Evolutionary conservation across 352 stramenopile genomes (phyloP), one percentile per base, ranked within the genome.

Genomic region (Phytophthora litchii): DNA sequence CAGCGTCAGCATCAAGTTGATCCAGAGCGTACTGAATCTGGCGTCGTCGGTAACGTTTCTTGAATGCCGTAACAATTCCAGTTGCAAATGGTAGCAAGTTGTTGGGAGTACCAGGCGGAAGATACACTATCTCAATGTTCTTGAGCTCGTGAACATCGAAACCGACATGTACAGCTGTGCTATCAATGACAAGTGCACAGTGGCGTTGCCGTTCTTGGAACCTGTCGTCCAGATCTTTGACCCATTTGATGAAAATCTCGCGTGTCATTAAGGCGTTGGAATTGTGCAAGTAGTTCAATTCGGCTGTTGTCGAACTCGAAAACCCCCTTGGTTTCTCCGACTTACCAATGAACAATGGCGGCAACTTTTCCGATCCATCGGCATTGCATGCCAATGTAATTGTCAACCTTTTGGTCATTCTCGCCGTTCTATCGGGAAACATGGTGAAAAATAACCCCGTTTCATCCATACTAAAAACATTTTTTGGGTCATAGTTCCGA

Each of bases 331-430:
- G 67, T 27, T 72, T 62, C 45, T 67, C 62, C 2, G 67, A 34
- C n/a, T 69, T 74, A 16, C 67, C 71, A 35, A 78, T 70, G 37
- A 78, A 72, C 21, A 78, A 36, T 2, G 47, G 44, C 0, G 51
- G 68, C 6, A 78, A 20, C 21, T 69, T 74, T 34, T 78, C 62
- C 3, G 61, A 78, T 8, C 68, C 70, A 25, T 76, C 62, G 2
- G 58, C 64, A 48, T 78, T 83, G 23, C 64, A 67, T 4, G 45
- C 20, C 17, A 65, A 65, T 3, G 25, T 46, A 45, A 77, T 54
- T 1, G 54, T 74, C 19, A 82, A 23, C 1, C 70, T 46, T 16
- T 68, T 67, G n/a, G 70, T 74, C 19, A 27, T 48, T 19, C 67
- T 20, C 27, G 0, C 34, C 7, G 36, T 55, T 19, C 50, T 51